Percentiles rank a stretch among this genome's conserved stretches.
Conservation (phyloP, 352 stramenopile species). For the Pythium pectinolyticum region DNA sequence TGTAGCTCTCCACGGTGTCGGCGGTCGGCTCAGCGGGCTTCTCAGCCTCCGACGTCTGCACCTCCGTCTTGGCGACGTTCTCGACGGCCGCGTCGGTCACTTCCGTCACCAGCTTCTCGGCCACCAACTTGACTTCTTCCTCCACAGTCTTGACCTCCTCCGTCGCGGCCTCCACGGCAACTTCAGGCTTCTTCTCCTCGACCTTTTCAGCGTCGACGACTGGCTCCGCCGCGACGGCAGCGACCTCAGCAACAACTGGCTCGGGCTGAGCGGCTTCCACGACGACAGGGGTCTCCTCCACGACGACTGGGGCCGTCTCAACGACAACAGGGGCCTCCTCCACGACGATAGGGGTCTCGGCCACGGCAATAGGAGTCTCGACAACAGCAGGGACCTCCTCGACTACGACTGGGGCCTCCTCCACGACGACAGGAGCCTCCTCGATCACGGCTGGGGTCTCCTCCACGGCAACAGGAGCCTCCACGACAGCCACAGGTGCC, state of each 20-base stretch:
- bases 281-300: constrained; percentile 9
- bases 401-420: background rate
- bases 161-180: constrained; percentile 28
- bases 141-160: constrained; percentile 17
- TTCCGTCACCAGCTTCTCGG: constrained; percentile 19
- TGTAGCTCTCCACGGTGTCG: constrained; percentile 54
- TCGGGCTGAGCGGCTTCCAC: background rate
- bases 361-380: background rate
- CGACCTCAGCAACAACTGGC: background rate
- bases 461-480: background rate
- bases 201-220: constrained; percentile 18
- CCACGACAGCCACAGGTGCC: background rate
- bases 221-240: background rate
- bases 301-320: constrained; percentile 4
- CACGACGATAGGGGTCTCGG: background rate
- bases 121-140: constrained; percentile 23
- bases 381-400: background rate
- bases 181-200: constrained; percentile 37
- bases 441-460: too few species aligned
- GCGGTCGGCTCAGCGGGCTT: constrained; percentile 5
- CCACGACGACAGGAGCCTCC: background rate
- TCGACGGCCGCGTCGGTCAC: constrained; percentile 25
- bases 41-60: constrained; percentile 10
- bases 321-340: constrained; percentile 14
- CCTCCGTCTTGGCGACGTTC: constrained; percentile 34